A percentile compares a stretch with the other conserved stretches of the same genome.
Evolutionary conservation across 2,329 filamentous ascomycete genomes (phyloP).

Genomic region (Chaetothyriales sp.): DNA sequence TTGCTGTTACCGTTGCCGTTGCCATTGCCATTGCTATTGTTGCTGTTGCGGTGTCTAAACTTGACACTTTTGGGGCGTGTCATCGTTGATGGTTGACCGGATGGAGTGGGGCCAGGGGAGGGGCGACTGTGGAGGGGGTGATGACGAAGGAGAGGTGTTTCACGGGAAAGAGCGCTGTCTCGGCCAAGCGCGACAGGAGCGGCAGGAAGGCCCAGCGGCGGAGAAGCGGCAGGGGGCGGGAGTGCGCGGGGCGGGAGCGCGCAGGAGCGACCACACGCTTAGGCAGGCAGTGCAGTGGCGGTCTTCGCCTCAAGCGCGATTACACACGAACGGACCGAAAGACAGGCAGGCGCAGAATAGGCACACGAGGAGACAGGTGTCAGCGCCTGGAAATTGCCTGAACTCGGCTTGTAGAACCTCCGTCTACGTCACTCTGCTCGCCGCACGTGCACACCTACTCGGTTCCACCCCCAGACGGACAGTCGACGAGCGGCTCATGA

Average conservation of each 20-base stretch:
- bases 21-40: slow-evolving; percentile 27
- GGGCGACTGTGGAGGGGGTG: background rate
- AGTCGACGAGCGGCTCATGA: background rate
- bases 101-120: background rate
- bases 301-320: too few relatives aligned
- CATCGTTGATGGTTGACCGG: slow-evolving; percentile 23
- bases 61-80: slow-evolving; percentile 45
- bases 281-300: too few relatives aligned
- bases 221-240: slow-evolving; percentile 1
- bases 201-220: background rate
- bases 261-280: slow-evolving; percentile 2
- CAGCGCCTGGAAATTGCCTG: background rate
- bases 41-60: slow-evolving; percentile 38
- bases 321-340: too few relatives aligned
- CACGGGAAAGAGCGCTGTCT: background rate
- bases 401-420: background rate
- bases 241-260: slow-evolving; percentile 8
- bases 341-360: background rate
- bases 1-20: too few relatives aligned
- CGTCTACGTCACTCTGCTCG: background rate
- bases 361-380: background rate
- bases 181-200: background rate
- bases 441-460: background rate
- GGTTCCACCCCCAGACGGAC: background rate
- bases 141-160: background rate